Evolutionary conservation across 805 yeast species (phyloP), one percentile per base, ranked within the genome.

Genomic region (Yarrowia deformans): DNA sequence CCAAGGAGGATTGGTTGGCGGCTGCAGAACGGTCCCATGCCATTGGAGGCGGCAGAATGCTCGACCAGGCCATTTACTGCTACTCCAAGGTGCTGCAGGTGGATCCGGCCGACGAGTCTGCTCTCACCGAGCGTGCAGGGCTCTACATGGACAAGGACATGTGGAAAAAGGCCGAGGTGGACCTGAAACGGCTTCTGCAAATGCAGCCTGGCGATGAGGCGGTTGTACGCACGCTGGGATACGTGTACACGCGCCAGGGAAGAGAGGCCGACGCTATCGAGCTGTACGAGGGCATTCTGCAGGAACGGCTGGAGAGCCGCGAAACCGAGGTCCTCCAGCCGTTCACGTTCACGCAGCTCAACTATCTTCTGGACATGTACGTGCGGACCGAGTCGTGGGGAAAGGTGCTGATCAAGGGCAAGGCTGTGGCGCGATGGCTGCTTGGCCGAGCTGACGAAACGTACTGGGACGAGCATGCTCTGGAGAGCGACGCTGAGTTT

Each of bases 341-440:
- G 29, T 95, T 94, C 77, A 92, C 87, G 61, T 95, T 97, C 97
- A 89, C 97, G 0, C 93, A 91, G 70, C 81, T 94, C 60, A 94
- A 95, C 74, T 91, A 92, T 70, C 80, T 94, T 52, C 84, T 90
- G 9, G 98, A 95, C 74, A 80, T 94, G 46, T 90, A 90, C 74
- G 83, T 87, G n/a, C 85, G 87, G 67, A 89, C 87, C 69, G 87
- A 85, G 54, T 87, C 89, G 5, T 90, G 87, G 83, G 77, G 77
- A 10, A 80, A 84, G 12, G 95, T 93, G 0, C 84, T 92, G 18
- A 84, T 83, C 69, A 82, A 87, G 0, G 84, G 92, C 40, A 90
- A 90, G 73, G 80, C 84, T 37, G 89, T 90, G 12, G 86, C 97
- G 0, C 81, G 99, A 71, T 93, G 97, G 95, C 84, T 94, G 16